A percentile compares a stretch with the other conserved stretches of the same genome.
phyloP scores from a whole-genome alignment of 495 filamentous ascomycete species.

The Staphylotrichum longicolle region DNA sequence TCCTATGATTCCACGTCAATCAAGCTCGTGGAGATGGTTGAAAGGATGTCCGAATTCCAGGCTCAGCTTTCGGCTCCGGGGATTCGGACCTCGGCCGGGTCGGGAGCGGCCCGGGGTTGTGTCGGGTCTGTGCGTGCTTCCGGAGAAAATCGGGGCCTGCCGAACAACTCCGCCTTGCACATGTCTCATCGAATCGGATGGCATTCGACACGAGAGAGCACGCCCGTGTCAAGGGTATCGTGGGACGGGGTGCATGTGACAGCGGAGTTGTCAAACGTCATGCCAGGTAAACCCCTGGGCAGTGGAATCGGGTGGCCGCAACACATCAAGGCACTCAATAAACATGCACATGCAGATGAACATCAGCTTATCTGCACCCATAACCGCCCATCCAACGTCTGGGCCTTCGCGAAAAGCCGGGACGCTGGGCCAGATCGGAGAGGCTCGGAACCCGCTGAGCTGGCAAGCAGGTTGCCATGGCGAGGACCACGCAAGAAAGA shows the following conservation, averaged over 20 bases:
- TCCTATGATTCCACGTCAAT: too few relatives aligned
- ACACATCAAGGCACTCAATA: not conserved
- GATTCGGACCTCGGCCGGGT: conserved; percentile 16
- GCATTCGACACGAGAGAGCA: not conserved
- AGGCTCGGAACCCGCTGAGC: not conserved
- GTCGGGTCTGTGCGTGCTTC: conserved; percentile 9
- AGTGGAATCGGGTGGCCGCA: too few relatives aligned
- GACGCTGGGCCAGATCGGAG: not conserved
- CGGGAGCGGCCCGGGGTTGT: conserved; percentile 1
- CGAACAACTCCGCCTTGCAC: not conserved
- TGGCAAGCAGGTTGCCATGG: too few relatives aligned
- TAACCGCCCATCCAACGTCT: too few relatives aligned
- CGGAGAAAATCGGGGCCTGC: not conserved
- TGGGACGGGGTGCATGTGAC: not conserved
- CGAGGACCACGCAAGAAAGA: too few relatives aligned
- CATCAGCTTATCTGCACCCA: not conserved
- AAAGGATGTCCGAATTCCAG: too few relatives aligned
- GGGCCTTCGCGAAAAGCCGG: conserved; percentile 6
- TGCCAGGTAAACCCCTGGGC: not conserved
- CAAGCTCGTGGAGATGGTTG: too few relatives aligned
- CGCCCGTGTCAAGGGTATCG: not conserved
- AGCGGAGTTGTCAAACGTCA: not conserved
- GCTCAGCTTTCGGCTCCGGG: not conserved
- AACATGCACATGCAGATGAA: not conserved
- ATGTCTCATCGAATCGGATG: not conserved